phyloP scores from a whole-genome alignment of 257 asterid genomes.

The Capsicum baccatum region DNA sequence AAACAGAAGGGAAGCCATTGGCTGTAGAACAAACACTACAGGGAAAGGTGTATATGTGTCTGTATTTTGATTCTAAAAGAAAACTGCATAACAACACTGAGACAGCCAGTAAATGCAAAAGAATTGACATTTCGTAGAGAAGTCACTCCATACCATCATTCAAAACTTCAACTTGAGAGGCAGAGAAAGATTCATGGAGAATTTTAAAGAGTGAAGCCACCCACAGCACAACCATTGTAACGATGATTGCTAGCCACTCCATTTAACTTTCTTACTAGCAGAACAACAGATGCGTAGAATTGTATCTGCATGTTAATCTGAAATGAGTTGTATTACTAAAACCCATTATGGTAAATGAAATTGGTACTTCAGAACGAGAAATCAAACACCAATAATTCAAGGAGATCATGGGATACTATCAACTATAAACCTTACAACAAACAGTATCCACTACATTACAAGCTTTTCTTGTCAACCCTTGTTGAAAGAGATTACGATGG shows the following conservation, averaged over 20 bases:
- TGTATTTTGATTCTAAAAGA: neutral
- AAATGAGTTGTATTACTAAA: neutral
- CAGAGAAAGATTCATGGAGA: conserved; percentile 44
- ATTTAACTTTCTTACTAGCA: neutral
- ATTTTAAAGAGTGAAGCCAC: conserved; percentile 68
- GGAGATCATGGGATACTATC: neutral
- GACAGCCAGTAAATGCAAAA: conserved; percentile 3
- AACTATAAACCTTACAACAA: neutral
- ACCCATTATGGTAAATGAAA: neutral
- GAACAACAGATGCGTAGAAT: neutral
- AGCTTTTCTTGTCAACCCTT: neutral
- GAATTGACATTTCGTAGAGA: neutral
- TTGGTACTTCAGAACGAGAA: neutral
- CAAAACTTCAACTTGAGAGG: conserved; percentile 49
- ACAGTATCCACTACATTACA: neutral
- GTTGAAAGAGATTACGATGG: neutral
- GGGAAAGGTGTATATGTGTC: neutral
- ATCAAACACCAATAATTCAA: conserved; percentile 4
- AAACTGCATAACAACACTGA: neutral
- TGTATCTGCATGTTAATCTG: neutral
- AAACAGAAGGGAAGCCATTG: too few species aligned
- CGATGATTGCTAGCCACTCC: conserved; percentile 33
- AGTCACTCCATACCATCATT: conserved; percentile 45
- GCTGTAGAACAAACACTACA: neutral
- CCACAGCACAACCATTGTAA: conserved; percentile 56